Conservation (phyloP, 2,329 filamentous ascomycete species). For the Aspergillus sp. region DNA sequence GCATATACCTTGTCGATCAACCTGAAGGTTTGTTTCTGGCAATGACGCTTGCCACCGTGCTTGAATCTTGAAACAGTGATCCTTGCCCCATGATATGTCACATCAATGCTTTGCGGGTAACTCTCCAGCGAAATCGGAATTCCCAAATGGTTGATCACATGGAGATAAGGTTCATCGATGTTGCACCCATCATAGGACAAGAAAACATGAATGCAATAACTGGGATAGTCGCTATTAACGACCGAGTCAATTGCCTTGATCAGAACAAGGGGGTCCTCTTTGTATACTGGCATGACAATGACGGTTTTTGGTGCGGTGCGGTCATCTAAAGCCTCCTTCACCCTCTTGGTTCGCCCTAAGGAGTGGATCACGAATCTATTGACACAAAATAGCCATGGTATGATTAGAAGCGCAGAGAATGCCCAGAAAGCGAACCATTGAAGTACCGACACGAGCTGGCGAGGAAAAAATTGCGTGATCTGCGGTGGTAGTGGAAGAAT, state of each 20-base stretch:
- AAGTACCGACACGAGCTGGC: constrained; percentile 66
- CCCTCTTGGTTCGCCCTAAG: constrained; percentile 75
- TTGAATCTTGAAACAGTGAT: constrained; percentile 90
- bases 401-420: constrained; percentile 78
- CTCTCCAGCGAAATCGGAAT: constrained; percentile 70
- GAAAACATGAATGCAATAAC: constrained; percentile 90
- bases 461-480: constrained; percentile 72
- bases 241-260: constrained; percentile 87
- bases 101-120: constrained; percentile 88
- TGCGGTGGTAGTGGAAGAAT: constrained; percentile 79
- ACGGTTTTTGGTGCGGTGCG: constrained; percentile 88
- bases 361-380: constrained; percentile 88
- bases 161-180: constrained; percentile 85
- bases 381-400: constrained; percentile 91
- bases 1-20: constrained; percentile 92
- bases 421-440: constrained; percentile 97
- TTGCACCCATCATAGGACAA: constrained; percentile 91
- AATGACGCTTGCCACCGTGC: constrained; percentile 90
- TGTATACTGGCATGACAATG: constrained; percentile 95
- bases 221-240: constrained; percentile 89
- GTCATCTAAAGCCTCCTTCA: constrained; percentile 83
- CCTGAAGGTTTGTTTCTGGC: constrained; percentile 89
- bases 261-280: constrained; percentile 81
- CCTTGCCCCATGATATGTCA: constrained; percentile 76
- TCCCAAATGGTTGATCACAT: constrained; percentile 80